These are phyloP conservation scores for Podila epigama DNA, from an alignment of 192 early-diverging fungal species.

Conservation along the genomic window DNA sequence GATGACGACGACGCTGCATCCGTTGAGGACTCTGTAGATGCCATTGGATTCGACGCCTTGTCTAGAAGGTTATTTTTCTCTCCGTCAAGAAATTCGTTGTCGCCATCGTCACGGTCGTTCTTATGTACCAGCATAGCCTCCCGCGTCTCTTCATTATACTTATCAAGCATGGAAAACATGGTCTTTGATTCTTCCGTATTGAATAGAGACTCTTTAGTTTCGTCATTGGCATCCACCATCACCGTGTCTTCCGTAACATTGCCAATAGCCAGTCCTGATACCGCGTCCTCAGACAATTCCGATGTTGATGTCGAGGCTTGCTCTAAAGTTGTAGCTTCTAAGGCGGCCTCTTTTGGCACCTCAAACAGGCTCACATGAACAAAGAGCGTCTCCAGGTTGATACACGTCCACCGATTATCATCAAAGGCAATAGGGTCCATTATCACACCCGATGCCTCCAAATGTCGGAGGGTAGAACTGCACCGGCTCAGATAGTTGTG, in stretches of 20 bases:
- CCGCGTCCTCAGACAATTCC: not conserved
- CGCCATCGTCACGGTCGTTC: not conserved
- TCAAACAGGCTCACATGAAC: conserved; percentile 39
- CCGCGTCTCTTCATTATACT: not conserved
- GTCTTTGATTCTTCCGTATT: too few species aligned
- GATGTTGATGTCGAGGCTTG: not conserved
- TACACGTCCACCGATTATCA: conserved; percentile 19
- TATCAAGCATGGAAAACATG: not conserved
- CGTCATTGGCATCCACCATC: too few species aligned
- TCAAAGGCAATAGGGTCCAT: conserved; percentile 34
- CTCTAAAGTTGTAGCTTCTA: not conserved
- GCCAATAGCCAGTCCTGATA: too few species aligned
- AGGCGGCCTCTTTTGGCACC: not conserved
- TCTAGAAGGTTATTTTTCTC: too few species aligned
- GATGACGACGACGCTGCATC: not conserved
- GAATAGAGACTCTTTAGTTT: too few species aligned
- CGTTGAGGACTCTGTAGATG: too few species aligned
- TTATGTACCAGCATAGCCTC: not conserved
- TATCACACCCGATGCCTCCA: conserved; percentile 31
- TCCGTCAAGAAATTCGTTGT: too few species aligned
- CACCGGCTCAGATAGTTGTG: conserved; percentile 26
- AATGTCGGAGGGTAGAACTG: conserved; percentile 14
- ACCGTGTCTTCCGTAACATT: too few species aligned
- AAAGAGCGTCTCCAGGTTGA: conserved; percentile 33
- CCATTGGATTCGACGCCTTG: too few species aligned